A percentile compares a stretch with the other conserved stretches of the same genome.
Conservation (phyloP, 805 yeast genomes). For the Yarrowia phangngaensis region DNA sequence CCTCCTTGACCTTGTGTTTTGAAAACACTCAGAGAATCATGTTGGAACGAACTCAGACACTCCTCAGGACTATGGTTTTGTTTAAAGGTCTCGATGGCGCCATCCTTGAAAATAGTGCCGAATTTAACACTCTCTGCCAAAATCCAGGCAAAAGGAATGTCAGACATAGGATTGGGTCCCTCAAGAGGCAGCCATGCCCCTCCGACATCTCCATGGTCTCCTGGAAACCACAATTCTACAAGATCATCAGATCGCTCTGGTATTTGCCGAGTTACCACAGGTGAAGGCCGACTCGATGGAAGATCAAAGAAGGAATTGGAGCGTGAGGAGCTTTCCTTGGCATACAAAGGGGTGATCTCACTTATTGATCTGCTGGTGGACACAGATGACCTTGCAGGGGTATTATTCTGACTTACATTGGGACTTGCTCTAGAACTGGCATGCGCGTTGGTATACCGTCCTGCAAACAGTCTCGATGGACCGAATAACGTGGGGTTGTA, state of each 20-base stretch:
- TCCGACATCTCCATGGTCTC: conserved; percentile 64
- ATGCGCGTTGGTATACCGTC: not conserved
- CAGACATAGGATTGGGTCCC: not conserved
- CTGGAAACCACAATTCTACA: conserved; percentile 60
- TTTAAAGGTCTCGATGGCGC: conserved; percentile 6
- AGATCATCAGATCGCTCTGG: conserved; percentile 36
- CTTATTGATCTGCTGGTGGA: too few species aligned
- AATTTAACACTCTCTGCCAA: conserved; percentile 15
- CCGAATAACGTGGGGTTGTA: conserved; percentile 14
- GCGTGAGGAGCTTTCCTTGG: too few species aligned
- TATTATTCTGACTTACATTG: too few species aligned
- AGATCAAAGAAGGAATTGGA: too few species aligned
- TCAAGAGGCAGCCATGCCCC: conserved; percentile 44
- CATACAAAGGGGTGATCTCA: too few species aligned
- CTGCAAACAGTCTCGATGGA: conserved; percentile 4
- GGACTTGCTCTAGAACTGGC: not conserved
- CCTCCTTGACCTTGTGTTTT: conserved; percentile 1
- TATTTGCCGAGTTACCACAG: not conserved
- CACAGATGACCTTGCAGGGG: too few species aligned
- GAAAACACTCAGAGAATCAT: conserved; percentile 7
- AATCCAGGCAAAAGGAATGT: conserved; percentile 22
- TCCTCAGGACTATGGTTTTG: conserved; percentile 1
- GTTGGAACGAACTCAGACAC: conserved; percentile 4
- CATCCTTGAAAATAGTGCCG: conserved; percentile 9
- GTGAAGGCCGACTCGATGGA: too few species aligned